Base-by-base conservation (phyloP, 2,329 filamentous ascomycete species). In the Verticillium isaacii region DNA sequence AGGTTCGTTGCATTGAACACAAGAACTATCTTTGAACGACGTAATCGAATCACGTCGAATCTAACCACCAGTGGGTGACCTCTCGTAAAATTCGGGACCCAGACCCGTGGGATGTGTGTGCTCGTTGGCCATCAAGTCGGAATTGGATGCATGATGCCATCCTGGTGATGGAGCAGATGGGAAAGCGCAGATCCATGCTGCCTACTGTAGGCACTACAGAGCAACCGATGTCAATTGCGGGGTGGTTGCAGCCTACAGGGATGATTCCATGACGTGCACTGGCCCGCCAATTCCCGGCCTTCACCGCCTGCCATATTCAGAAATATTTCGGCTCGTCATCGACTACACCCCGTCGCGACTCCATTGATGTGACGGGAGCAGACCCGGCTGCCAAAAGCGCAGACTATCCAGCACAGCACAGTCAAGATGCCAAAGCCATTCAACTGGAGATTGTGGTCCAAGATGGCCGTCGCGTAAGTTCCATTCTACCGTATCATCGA, bases 381-480 rank as follows among this genome's bases (percentile, higher is more conserved):
- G 11, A 15, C 61, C 11, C 56, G 32, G n/a, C 55, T 8, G 50
- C 32, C 41, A 70, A 32, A 57, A 78, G 77, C 71, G 78, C 45
- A 52, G 19, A 23, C 19, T 12, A 19, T 6, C 45, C 19, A 52
- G 45, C 45, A 23, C 45, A 52, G 9, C 8, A 52, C 25, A 32
- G 54, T 11, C 29, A 54, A 29, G 19, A 59, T 59, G 57, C 79
- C 78, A 63, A 84, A 79, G 68, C 74, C 80, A 32, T 73, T 77
- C 59, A 87, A 85, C 62, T 85, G 85, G 79, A 76, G 75, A 65
- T 75, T 85, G 63, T 87, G 81, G 79, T 74, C 85, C 64, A 95
- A 95, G 78, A 91, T 94, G 85, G 68, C 89, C 5, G 77, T 80
- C 59, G 85, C 82, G 91, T 93, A 80, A 78, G 87, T 75, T 58